Evolutionary conservation across 2,329 filamentous ascomycete genomes (phyloP).

Genomic region (Blastomyces gilchristii): DNA sequence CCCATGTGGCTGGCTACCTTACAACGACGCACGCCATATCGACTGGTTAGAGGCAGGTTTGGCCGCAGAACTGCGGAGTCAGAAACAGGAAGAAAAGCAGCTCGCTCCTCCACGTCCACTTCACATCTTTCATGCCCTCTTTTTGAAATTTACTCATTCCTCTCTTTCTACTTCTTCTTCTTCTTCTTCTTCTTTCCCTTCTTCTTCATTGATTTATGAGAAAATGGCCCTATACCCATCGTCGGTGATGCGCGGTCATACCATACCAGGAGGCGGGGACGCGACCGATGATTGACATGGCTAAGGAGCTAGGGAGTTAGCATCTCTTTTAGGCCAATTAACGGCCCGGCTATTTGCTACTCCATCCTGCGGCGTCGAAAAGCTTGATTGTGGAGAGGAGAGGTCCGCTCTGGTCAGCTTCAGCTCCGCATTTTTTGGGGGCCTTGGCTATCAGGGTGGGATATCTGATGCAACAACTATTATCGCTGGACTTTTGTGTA

Average conservation of each 20-base stretch:
- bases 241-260: neutral
- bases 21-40: neutral
- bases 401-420: neutral
- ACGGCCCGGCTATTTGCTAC: neutral
- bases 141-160: neutral
- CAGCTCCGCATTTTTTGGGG: neutral
- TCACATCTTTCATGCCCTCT: neutral
- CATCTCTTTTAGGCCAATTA: neutral
- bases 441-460: neutral
- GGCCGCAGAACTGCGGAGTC: neutral
- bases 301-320: neutral
- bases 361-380: neutral
- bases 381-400: neutral
- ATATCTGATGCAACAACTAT: neutral
- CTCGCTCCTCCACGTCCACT: neutral
- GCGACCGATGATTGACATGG: neutral
- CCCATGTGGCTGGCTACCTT: too few relatives aligned
- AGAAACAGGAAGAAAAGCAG: neutral
- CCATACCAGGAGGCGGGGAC: neutral
- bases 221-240: neutral
- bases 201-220: neutral
- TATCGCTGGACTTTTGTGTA: neutral
- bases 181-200: neutral
- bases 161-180: neutral
- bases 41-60: neutral